phyloP scores from a whole-genome alignment of 257 asterid species.

The Solanum dulcamara region DNA sequence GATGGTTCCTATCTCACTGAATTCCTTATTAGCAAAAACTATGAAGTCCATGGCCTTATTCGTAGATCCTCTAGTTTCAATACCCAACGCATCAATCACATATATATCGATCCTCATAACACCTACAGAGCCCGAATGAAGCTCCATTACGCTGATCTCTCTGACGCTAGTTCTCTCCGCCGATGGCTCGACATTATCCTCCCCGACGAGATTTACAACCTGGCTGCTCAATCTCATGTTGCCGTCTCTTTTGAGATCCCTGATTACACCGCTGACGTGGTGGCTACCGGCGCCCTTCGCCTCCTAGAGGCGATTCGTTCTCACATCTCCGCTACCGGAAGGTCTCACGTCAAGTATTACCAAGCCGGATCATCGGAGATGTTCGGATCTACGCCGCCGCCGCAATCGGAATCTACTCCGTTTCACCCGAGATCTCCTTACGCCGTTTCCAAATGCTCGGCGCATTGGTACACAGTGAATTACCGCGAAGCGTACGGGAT shows the following conservation, averaged over 20 bases:
- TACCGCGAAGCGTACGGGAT: constrained; percentile 89
- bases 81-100: constrained; percentile 92
- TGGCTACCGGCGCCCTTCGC: constrained; percentile 95
- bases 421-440: constrained; percentile 95
- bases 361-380: constrained; percentile 98
- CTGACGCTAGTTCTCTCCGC: constrained; percentile 96
- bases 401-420: constrained; percentile 72
- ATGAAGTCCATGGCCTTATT: constrained; percentile 92
- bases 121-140: constrained; percentile 75
- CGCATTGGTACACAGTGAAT: constrained; percentile 98
- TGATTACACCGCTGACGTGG: constrained; percentile 96
- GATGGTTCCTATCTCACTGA: constrained; percentile 97
- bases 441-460: constrained; percentile 95
- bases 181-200: constrained; percentile 91
- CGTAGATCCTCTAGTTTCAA: constrained; percentile 96
- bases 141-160: constrained; percentile 95
- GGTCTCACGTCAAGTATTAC: constrained; percentile 66
- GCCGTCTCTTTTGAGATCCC: constrained; percentile 99
- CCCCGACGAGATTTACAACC: constrained; percentile 96
- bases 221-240: constrained; percentile 97
- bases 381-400: constrained; percentile 98
- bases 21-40: constrained; percentile 61
- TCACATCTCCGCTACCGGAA: constrained; percentile 71
- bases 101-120: constrained; percentile 97
- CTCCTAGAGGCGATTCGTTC: constrained; percentile 90